These are phyloP conservation scores for Macrolepiota albuminosa DNA, from an alignment of 768 basidiomycete species.

Conservation along the genomic window DNA sequence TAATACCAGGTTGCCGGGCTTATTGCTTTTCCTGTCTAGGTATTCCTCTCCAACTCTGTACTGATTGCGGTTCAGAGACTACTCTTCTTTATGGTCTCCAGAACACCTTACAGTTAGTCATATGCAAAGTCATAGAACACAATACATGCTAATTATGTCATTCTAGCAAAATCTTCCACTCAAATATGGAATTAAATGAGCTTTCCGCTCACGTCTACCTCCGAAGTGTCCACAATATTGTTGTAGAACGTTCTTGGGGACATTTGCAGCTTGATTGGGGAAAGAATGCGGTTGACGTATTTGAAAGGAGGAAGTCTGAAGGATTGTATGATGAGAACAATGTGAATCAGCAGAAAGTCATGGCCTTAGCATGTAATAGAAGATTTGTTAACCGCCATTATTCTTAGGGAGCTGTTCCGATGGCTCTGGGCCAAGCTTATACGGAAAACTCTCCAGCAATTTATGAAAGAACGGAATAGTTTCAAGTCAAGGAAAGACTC, in stretches of 20 bases:
- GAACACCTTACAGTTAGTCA: not conserved
- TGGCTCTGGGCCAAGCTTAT: not conserved
- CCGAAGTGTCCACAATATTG: slow-evolving; percentile 29
- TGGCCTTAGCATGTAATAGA: not conserved
- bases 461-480: slow-evolving; percentile 21
- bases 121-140: too few relatives aligned
- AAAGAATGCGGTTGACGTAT: slow-evolving; percentile 23
- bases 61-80: slow-evolving; percentile 34
- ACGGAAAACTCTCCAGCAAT: not conserved
- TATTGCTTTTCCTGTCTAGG: too few relatives aligned
- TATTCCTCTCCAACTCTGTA: slow-evolving; percentile 11
- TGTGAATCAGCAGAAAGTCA: slow-evolving; percentile 23
- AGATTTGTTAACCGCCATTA: not conserved
- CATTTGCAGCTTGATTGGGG: slow-evolving; percentile 26
- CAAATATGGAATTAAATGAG: slow-evolving; percentile 17
- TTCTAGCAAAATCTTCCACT: slow-evolving; percentile 21
- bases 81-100: slow-evolving; percentile 23
- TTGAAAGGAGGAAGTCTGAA: slow-evolving; percentile 17
- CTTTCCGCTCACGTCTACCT: slow-evolving; percentile 29
- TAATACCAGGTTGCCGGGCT: too few relatives aligned
- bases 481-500: slow-evolving; percentile 14
- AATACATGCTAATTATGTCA: not conserved
- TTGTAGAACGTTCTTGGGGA: slow-evolving; percentile 32
- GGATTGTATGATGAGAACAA: slow-evolving; percentile 20
- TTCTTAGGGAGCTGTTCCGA: not conserved